Evolutionary conservation across 345 rosid species (phyloP).

Genomic region (Lepidium didymum): DNA sequence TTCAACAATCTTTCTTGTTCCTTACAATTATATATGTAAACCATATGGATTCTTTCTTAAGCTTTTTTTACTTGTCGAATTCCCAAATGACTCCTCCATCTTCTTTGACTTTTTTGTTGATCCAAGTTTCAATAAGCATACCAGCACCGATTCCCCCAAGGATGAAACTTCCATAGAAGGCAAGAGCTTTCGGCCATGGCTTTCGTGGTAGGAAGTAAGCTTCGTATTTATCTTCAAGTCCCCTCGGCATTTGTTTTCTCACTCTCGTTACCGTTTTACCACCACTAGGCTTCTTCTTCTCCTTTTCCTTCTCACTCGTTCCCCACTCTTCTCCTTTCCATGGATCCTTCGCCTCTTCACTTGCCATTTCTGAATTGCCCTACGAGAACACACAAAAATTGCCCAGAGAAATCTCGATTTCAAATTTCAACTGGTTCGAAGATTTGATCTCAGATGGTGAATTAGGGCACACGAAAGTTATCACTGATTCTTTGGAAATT

Average conservation of each 20-base stretch:
- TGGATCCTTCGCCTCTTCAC: constrained; percentile 65
- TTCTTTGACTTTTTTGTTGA: constrained; percentile 68
- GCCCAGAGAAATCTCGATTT: not conserved
- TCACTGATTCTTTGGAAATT: not conserved
- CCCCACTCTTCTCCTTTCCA: constrained; percentile 88
- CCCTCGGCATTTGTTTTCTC: constrained; percentile 73
- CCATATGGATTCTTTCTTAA: not conserved
- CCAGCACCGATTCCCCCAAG: constrained; percentile 89
- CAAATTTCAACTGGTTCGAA: not conserved
- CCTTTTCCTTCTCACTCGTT: constrained; percentile 53
- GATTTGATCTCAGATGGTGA: not conserved
- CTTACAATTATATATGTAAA: not conserved
- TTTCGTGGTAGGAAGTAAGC: constrained; percentile 80
- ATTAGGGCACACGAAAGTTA: not conserved
- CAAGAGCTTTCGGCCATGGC: constrained; percentile 50
- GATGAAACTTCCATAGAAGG: constrained; percentile 71
- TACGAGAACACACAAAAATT: not conserved
- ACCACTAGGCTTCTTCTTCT: constrained; percentile 55
- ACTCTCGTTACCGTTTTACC: constrained; percentile 31
- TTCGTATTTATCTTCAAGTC: constrained; percentile 79
- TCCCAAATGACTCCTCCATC: constrained; percentile 35
- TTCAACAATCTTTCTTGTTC: not conserved
- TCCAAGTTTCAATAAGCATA: constrained; percentile 81
- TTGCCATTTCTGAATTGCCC: constrained; percentile 36
- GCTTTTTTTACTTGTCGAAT: constrained; percentile 16